phyloP scores from a whole-genome alignment of 2,329 filamentous ascomycete species.

The Niveomyces coronatus region DNA sequence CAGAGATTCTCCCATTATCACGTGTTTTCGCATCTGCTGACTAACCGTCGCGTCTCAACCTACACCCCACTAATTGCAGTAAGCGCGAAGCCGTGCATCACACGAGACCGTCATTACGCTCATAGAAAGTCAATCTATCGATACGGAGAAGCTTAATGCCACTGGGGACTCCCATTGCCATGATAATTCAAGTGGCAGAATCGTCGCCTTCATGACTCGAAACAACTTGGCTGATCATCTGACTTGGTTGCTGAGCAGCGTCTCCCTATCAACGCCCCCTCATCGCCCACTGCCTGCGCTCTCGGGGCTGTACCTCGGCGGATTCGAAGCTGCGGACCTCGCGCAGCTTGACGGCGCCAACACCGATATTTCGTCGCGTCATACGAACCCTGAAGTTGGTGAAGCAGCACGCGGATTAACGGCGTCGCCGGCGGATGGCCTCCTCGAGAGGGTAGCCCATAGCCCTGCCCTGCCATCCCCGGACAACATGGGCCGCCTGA shows the following conservation, averaged over 20 bases:
- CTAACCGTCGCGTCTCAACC: conserved; percentile 11
- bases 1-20: conserved; percentile 3
- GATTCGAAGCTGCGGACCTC: conserved; percentile 4
- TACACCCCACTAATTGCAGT: conserved; percentile 5
- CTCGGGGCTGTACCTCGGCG: conserved; percentile 14
- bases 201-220: conserved; percentile 46
- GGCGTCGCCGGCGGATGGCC: conserved; percentile 1
- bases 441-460: neutral
- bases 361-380: neutral
- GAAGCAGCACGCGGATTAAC: too few relatives aligned
- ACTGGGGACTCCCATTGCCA: neutral
- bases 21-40: conserved; percentile 12
- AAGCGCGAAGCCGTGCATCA: conserved; percentile 2
- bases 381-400: neutral
- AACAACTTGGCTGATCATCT: conserved; percentile 50
- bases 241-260: conserved; percentile 45
- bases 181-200: neutral
- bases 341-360: neutral
- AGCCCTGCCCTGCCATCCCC: conserved; percentile 8
- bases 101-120: neutral
- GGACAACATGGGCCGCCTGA: conserved; percentile 35
- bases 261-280: conserved; percentile 29
- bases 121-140: conserved; percentile 1
- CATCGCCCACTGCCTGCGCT: conserved; percentile 27
- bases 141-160: conserved; percentile 1